These are phyloP conservation scores for Cryptosporidium meleagridis DNA, from an alignment of 169 alveolate genomes.

Conservation along the genomic window DNA sequence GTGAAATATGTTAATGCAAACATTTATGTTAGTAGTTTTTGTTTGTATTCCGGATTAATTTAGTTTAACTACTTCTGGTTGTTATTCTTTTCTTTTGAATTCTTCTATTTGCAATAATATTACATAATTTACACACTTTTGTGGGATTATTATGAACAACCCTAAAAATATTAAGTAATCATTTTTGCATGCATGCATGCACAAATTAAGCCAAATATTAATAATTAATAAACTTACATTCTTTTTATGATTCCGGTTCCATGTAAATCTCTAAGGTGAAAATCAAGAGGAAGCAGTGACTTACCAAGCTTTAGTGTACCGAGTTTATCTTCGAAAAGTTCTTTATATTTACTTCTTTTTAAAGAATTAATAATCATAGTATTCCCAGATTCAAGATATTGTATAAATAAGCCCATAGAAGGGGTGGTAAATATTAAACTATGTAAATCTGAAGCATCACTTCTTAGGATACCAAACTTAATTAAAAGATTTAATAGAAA, in stretches of 20 bases:
- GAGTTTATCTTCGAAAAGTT: conserved; percentile 21
- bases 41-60: neutral
- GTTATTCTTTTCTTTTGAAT: neutral
- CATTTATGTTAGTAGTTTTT: no score
- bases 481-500: neutral
- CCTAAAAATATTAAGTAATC: conserved; percentile 2
- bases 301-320: conserved; percentile 29
- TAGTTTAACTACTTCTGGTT: neutral
- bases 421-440: conserved; percentile 46
- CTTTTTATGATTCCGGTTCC: conserved; percentile 57
- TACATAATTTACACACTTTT: conserved; percentile 24
- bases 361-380: neutral
- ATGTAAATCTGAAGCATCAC: conserved; percentile 17
- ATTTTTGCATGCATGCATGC: neutral
- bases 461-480: conserved; percentile 39
- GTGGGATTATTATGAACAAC: conserved; percentile 21
- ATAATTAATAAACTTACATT: conserved; percentile 22
- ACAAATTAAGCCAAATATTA: neutral
- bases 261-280: conserved; percentile 40
- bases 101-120: neutral
- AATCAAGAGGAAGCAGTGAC: conserved; percentile 29
- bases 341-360: conserved; percentile 41
- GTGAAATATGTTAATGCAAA: no score
- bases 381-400: conserved; percentile 65
- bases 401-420: conserved; percentile 50